Evolutionary conservation across 176 grass and related monocot species (phyloP), one percentile per base, ranked within the genome.

Genomic region (Carex myosuroides): DNA sequence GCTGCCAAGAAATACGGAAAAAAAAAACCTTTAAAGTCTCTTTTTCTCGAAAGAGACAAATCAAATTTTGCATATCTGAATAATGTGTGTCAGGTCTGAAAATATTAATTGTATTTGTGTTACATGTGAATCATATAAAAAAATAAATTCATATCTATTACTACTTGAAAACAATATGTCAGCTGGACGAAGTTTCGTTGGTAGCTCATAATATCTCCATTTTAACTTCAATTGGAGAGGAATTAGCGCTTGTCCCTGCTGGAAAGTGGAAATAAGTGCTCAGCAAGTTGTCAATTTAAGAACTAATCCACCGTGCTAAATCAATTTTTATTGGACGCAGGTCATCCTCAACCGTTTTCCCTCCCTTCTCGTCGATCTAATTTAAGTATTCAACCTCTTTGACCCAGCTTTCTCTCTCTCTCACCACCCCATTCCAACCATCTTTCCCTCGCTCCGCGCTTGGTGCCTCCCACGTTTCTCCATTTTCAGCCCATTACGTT

Each of bases 391-490:
- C 70, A 60, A 69, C 41, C 64, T 82, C 73, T 14, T 65, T 64
- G 67, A 70, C 29, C 20, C n/a, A 8, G 56, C 13, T 26, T 26
- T 53, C 26, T 50, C 1, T 1, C 17, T 4, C 83, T 70, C 62
- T 61, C 69, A 78, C 88, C 85, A 57, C 79, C 79, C 83, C 85
- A 37, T 75, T 88, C 81, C 60, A 81, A 5, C 78, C 79, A 53
- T 54, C 56, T 39, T 67, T 73, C 29, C 78, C 56, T 62, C 81
- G 14, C 59, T 80, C 17, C 6, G 53, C 2, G 32, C 41, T 84
- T 86, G 84, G 73, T 88, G 87, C 89, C 50, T 22, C 1, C 65
- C 89, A 89, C 90, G 85, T 94, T 94, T 71, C 85, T 17, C 83
- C 56, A 33, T 57, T 62, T 30, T 60, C 42, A 3, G 58, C 39